Percentiles rank a stretch among this genome's conserved stretches.
Evolutionary conservation across 768 basidiomycete genomes (phyloP).

Genomic region (Baorangia bicolor): DNA sequence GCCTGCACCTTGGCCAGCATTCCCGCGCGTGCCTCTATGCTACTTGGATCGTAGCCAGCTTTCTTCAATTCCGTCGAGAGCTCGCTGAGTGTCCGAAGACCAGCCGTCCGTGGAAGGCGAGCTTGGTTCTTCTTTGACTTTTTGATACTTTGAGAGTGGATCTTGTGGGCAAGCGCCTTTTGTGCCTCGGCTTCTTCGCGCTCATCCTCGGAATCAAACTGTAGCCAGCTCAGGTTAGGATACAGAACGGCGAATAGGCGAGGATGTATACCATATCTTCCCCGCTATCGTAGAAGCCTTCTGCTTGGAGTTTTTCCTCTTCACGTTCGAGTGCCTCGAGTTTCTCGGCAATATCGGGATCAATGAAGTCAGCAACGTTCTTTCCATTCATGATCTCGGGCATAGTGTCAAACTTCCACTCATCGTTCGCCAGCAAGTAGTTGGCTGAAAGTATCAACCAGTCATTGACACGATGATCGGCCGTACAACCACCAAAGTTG

Average conservation of each 20-base stretch:
- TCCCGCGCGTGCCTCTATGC: slow-evolving; percentile 85
- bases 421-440: slow-evolving; percentile 83
- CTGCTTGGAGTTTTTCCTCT: slow-evolving; percentile 89
- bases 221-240: background rate
- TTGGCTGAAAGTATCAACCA: slow-evolving; percentile 59
- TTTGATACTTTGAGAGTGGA: slow-evolving; percentile 74
- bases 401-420: slow-evolving; percentile 96
- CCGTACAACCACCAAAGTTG: background rate
- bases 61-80: slow-evolving; percentile 80
- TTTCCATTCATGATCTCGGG: slow-evolving; percentile 99
- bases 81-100: slow-evolving; percentile 66
- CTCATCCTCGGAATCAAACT: slow-evolving; percentile 72
- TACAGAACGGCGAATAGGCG: background rate
- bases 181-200: slow-evolving; percentile 67
- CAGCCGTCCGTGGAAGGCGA: slow-evolving; percentile 71
- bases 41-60: slow-evolving; percentile 86
- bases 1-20: slow-evolving; percentile 72
- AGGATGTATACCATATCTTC: slow-evolving; percentile 68
- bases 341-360: slow-evolving; percentile 95
- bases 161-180: slow-evolving; percentile 60
- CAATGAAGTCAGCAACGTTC: slow-evolving; percentile 98
- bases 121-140: slow-evolving; percentile 85
- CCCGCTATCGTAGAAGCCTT: slow-evolving; percentile 93
- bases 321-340: slow-evolving; percentile 96
- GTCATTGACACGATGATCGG: background rate